phyloP scores from a whole-genome alignment of 257 asterid genomes.

The Solanum piurae region DNA sequence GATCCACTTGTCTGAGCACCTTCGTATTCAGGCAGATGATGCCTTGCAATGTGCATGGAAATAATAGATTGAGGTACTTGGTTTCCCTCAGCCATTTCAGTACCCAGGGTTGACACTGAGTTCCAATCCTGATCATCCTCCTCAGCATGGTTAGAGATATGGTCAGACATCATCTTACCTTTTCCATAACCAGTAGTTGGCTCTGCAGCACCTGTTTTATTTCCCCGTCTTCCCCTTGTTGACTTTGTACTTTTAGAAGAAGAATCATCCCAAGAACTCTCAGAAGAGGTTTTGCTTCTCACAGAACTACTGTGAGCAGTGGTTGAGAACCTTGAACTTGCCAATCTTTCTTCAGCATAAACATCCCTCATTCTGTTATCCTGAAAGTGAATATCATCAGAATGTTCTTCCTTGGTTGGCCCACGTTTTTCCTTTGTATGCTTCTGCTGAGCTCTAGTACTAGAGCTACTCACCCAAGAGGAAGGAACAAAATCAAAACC shows the following conservation, averaged over 20 bases:
- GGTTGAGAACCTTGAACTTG: conserved; percentile 37
- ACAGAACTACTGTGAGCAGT: conserved; percentile 26
- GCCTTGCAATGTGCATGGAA: conserved; percentile 41
- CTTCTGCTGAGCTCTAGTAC: conserved; percentile 42
- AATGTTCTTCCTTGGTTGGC: conserved; percentile 31
- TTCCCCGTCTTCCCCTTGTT: conserved; percentile 27
- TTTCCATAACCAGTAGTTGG: conserved; percentile 32
- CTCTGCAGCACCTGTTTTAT: conserved; percentile 22
- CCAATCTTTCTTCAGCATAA: conserved; percentile 40
- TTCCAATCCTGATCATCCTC: conserved; percentile 57
- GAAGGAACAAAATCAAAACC: conserved; percentile 56
- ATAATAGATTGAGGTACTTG: conserved; percentile 37
- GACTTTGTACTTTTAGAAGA: conserved; percentile 22
- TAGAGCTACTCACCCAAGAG: conserved; percentile 34
- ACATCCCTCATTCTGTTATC: conserved; percentile 47
- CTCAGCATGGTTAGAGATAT: conserved; percentile 27
- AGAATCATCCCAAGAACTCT: conserved; percentile 46
- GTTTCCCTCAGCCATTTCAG: conserved; percentile 43
- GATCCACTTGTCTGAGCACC: conserved; percentile 70
- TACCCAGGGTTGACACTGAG: conserved; percentile 21
- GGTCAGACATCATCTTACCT: conserved; percentile 48
- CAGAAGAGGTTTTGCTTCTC: conserved; percentile 38
- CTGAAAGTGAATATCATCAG: conserved; percentile 32
- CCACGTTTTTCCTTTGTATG: conserved; percentile 50
- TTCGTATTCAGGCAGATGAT: conserved; percentile 36